Percentiles rank a stretch among this genome's conserved stretches.
phyloP scores from a whole-genome alignment of 129 eudicot species.

The Gnaphalium uliginosum region DNA sequence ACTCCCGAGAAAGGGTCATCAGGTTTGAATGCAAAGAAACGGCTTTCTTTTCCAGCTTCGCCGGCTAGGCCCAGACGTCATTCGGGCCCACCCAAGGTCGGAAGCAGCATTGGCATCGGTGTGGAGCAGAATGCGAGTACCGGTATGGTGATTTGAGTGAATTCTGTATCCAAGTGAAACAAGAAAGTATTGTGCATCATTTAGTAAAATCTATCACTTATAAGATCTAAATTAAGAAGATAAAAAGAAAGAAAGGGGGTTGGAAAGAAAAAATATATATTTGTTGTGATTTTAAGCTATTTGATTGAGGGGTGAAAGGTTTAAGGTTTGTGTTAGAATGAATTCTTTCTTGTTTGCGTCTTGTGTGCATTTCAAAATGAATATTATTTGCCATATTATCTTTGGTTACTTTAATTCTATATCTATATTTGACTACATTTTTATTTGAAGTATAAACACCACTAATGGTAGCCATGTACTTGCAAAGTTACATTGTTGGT shows the following conservation, averaged over 20 bases:
- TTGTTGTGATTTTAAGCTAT: conserved; percentile 38
- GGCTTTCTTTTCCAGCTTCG: conserved; percentile 45
- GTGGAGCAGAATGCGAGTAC: conserved; percentile 27
- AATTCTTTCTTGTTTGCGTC: conserved; percentile 25
- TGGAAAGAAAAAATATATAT: conserved; percentile 10
- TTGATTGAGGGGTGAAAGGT: conserved; percentile 38
- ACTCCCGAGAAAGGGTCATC: conserved; percentile 49
- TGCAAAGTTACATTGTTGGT: too few relatives aligned
- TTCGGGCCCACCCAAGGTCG: conserved; percentile 47
- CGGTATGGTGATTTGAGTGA: conserved; percentile 35
- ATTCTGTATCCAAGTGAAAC: conserved; percentile 28
- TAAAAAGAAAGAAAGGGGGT: conserved; percentile 1
- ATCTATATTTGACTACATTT: not conserved
- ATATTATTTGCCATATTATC: conserved; percentile 26
- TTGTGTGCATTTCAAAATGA: conserved; percentile 40
- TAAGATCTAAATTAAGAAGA: conserved; percentile 23
- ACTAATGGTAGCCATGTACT: too few relatives aligned
- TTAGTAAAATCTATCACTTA: conserved; percentile 30
- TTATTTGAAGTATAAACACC: not conserved
- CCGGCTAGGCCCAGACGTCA: conserved; percentile 51
- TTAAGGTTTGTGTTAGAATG: conserved; percentile 34
- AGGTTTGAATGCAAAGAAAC: conserved; percentile 37
- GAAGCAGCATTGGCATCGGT: conserved; percentile 33
- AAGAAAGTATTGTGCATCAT: conserved; percentile 25
- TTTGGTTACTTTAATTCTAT: conserved; percentile 22